phyloP scores from a whole-genome alignment of 805 yeast genomes.

The Metschnikowia anglica region DNA sequence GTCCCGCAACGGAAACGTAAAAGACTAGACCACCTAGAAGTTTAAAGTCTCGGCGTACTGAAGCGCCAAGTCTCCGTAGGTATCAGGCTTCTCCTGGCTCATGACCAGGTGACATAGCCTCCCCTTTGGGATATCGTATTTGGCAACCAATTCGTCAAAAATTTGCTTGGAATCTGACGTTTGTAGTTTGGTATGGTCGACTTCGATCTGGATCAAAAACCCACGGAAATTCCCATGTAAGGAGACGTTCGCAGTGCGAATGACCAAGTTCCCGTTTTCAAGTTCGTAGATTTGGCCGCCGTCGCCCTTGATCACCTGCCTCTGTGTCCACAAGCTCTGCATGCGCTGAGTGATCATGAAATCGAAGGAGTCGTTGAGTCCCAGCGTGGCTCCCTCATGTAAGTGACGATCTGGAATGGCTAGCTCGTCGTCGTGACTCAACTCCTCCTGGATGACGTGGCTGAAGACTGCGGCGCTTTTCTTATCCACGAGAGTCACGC shows the following conservation, averaged over 20 bases:
- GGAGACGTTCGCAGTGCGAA: conserved; percentile 69
- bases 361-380: conserved; percentile 58
- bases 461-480: conserved; percentile 37
- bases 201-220: conserved; percentile 60
- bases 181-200: conserved; percentile 15
- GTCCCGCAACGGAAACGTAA: neutral
- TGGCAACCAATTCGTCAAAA: conserved; percentile 29
- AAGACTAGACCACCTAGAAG: conserved; percentile 29
- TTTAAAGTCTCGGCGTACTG: conserved; percentile 44
- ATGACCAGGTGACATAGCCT: conserved; percentile 34
- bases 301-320: conserved; percentile 72
- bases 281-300: conserved; percentile 67
- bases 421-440: conserved; percentile 18
- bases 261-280: conserved; percentile 48
- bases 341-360: conserved; percentile 54
- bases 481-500: conserved; percentile 50
- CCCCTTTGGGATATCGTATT: conserved; percentile 43
- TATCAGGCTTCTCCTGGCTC: conserved; percentile 27
- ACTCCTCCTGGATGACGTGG: conserved; percentile 34
- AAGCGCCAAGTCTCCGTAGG: conserved; percentile 40
- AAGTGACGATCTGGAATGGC: conserved; percentile 38
- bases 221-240: conserved; percentile 76
- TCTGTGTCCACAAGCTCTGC: conserved; percentile 65
- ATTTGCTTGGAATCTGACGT: conserved; percentile 14
- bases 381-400: conserved; percentile 54